Conservation (phyloP, 805 yeast genomes). For the Candida berthetii region DNA sequence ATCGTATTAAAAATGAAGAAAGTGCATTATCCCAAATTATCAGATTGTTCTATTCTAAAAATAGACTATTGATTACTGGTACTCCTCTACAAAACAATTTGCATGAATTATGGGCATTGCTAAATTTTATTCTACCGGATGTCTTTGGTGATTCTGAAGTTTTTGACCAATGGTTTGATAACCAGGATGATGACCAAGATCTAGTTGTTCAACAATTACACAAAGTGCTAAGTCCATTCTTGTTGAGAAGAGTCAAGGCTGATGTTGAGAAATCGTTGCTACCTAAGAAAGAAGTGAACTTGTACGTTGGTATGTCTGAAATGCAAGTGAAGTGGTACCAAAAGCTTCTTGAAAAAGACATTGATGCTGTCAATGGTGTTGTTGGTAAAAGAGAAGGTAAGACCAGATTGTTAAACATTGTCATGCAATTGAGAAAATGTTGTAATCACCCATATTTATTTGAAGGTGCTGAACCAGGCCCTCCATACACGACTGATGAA, state of each 20-base stretch:
- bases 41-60: conserved; percentile 78
- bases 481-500: conserved; percentile 94
- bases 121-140: conserved; percentile 88
- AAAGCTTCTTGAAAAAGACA: conserved; percentile 82
- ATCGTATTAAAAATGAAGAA: conserved; percentile 92
- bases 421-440: conserved; percentile 94
- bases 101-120: conserved; percentile 93
- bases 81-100: conserved; percentile 93
- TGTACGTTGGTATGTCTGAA: conserved; percentile 91
- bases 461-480: conserved; percentile 99
- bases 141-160: conserved; percentile 88
- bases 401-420: conserved; percentile 85
- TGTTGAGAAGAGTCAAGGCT: conserved; percentile 82
- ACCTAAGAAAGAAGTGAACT: conserved; percentile 86
- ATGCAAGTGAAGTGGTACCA: conserved; percentile 95
- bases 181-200: conserved; percentile 58
- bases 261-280: conserved; percentile 89
- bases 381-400: conserved; percentile 93
- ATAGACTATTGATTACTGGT: conserved; percentile 86
- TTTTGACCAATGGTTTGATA: conserved; percentile 90
- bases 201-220: conserved; percentile 83
- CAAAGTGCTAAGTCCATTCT: conserved; percentile 80
- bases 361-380: conserved; percentile 94
- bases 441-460: conserved; percentile 96
- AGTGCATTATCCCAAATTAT: conserved; percentile 90